These are phyloP conservation scores for Linanthus parryae DNA, from an alignment of 148 eudicot species.

Conservation along the genomic window DNA sequence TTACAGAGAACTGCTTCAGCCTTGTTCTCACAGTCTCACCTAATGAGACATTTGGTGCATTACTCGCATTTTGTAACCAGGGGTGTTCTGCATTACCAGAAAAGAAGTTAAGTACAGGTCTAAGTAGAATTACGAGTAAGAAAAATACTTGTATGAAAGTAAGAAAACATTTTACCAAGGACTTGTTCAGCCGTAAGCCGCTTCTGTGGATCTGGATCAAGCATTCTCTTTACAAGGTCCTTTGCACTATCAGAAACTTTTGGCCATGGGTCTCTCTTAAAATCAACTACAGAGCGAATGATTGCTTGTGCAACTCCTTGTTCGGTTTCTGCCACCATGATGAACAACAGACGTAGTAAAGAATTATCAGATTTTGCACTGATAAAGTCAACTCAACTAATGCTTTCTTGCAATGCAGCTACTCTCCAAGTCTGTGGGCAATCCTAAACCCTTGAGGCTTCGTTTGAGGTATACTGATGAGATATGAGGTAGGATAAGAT, in stretches of 20 bases:
- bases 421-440: too few relatives aligned
- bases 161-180: constrained; percentile 36
- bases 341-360: too few relatives aligned
- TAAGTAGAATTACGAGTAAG: too few relatives aligned
- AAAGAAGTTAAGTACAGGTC: neutral
- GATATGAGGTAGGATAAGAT: too few relatives aligned
- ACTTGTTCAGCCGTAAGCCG: constrained; percentile 64
- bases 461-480: too few relatives aligned
- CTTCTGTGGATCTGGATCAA: constrained; percentile 48
- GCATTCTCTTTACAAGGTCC: constrained; percentile 66
- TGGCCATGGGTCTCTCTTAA: constrained; percentile 87
- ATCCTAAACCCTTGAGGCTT: too few relatives aligned
- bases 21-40: constrained; percentile 88
- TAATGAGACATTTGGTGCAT: constrained; percentile 83
- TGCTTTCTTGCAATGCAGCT: too few relatives aligned
- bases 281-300: constrained; percentile 63
- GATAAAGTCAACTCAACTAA: too few relatives aligned
- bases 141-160: neutral
- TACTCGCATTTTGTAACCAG: constrained; percentile 85
- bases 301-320: constrained; percentile 91
- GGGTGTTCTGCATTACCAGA: constrained; percentile 65
- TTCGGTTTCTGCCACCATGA: constrained; percentile 84
- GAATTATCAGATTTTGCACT: too few relatives aligned
- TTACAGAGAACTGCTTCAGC: constrained; percentile 77
- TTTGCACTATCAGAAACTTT: constrained; percentile 67